Evolutionary conservation across 2,329 filamentous ascomycete genomes (phyloP).

Genomic region (Colletotrichum noveboracense): DNA sequence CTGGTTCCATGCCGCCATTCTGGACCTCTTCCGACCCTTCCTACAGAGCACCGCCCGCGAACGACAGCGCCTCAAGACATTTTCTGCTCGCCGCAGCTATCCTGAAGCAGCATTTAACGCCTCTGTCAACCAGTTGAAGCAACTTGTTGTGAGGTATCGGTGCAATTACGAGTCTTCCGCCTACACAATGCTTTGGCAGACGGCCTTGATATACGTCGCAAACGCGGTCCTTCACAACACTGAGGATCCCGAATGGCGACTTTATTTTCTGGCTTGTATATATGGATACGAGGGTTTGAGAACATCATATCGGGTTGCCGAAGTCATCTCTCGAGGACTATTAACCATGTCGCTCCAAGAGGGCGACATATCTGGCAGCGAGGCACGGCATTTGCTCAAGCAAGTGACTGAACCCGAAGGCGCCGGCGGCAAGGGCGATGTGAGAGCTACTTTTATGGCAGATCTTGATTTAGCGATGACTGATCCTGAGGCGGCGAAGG

Average conservation of each 20-base stretch:
- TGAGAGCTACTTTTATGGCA: slow-evolving; percentile 41
- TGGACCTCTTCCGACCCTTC: slow-evolving; percentile 41
- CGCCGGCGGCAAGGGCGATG: slow-evolving; percentile 23
- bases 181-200: slow-evolving; percentile 45
- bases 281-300: slow-evolving; percentile 41
- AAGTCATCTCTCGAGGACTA: slow-evolving; percentile 36
- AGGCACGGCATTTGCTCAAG: slow-evolving; percentile 34
- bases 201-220: slow-evolving; percentile 41
- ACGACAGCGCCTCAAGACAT: slow-evolving; percentile 30
- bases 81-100: slow-evolving; percentile 30
- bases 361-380: slow-evolving; percentile 31
- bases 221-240: slow-evolving; percentile 39
- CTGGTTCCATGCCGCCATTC: slow-evolving; percentile 43
- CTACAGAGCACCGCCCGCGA: background rate
- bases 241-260: slow-evolving; percentile 33
- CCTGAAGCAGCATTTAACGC: slow-evolving; percentile 35
- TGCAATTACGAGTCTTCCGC: slow-evolving; percentile 34
- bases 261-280: slow-evolving; percentile 42
- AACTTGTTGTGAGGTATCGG: slow-evolving; percentile 40
- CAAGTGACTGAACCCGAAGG: slow-evolving; percentile 31
- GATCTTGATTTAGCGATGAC: slow-evolving; percentile 40
- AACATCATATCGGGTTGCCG: slow-evolving; percentile 39
- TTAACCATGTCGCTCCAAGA: slow-evolving; percentile 40
- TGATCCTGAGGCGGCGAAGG: slow-evolving; percentile 35
- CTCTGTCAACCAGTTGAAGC: slow-evolving; percentile 42